Evolutionary conservation across 225 moss, liverwort and hornwort genomes (phyloP).

Genomic region (Sphagnum contortum): DNA sequence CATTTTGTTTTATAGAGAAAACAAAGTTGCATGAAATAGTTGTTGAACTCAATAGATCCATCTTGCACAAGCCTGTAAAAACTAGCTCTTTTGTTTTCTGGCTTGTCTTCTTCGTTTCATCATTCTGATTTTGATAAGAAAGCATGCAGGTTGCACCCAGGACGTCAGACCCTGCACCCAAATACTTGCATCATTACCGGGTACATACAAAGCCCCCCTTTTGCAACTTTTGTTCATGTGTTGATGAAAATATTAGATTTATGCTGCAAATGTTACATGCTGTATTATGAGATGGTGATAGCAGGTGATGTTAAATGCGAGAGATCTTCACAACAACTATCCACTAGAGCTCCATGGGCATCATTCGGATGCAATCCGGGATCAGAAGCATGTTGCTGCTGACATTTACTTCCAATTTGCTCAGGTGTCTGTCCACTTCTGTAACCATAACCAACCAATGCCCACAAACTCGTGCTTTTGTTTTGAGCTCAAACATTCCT

Average conservation of each 20-base stretch:
- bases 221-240: neutral
- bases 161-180: conserved; percentile 40
- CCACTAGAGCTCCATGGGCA: conserved; percentile 50
- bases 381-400: conserved; percentile 64
- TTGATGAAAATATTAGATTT: too few relatives aligned
- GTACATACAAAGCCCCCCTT: conserved; percentile 16
- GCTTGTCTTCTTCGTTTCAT: too few relatives aligned
- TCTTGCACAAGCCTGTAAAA: neutral
- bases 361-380: conserved; percentile 50
- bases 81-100: too few relatives aligned
- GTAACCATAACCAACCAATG: neutral
- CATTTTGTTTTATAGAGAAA: too few relatives aligned
- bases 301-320: conserved; percentile 82
- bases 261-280: too few relatives aligned
- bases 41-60: neutral
- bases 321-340: conserved; percentile 54
- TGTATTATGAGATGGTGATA: conserved; percentile 1
- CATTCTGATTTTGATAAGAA: conserved; percentile 4
- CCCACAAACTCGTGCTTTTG: too few relatives aligned
- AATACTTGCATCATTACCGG: conserved; percentile 71
- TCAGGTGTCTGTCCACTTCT: conserved; percentile 29
- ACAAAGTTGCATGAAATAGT: neutral
- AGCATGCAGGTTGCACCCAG: conserved; percentile 21
- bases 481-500: too few relatives aligned
- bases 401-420: conserved; percentile 85